Evolutionary conservation across 768 basidiomycete species (phyloP), one percentile per base, ranked within the genome.

Genomic region (Auricularia heimuer): DNA sequence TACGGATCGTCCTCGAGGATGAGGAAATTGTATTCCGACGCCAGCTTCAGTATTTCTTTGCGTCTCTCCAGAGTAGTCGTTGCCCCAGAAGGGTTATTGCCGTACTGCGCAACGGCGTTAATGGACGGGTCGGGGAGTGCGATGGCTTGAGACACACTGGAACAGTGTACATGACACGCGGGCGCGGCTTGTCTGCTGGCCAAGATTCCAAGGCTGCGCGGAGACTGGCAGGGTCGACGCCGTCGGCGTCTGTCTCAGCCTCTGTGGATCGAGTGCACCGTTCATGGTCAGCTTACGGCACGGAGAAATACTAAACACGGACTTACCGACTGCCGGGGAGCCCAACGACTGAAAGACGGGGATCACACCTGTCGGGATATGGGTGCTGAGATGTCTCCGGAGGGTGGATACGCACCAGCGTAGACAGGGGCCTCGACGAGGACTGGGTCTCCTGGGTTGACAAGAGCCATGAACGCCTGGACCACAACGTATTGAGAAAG

Each of bases 1-100:
- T 89, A 90, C 0, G 92, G 92, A 73, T 92, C 91, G 70, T 92
- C 90, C 83, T 96, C 94, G 61, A 96, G 77, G 70, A 97, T 89
- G 63, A 96, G 73, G 68, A 96, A 83, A 70, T 89, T 81, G 72
- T 92, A 81, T 70, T 89, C 81, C 65, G 82, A 80, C 14, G 89
- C 86, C 16, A 96, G 79, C 66, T 80, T 76, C 33, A 96, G 81
- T 6, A 92, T 84, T 72, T 87, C 85, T 73, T 84, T 79, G 44
- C 88, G 83, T 62, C 94, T 82, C 64, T 86, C 83, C 47, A 83
- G 74, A 2, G 89, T 81, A 4, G 88, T 83, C 3, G 92, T 93
- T 73, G 83, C 84, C 1, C 94, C 94, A 7, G 88, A 90, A 3
- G 92, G 94, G 74, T 95, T 95, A 68, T 87, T 88, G 39, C 93